Evolutionary conservation across 345 rosid species (phyloP), one percentile per base, ranked within the genome.

Genomic region (Ailanthus altissimus): DNA sequence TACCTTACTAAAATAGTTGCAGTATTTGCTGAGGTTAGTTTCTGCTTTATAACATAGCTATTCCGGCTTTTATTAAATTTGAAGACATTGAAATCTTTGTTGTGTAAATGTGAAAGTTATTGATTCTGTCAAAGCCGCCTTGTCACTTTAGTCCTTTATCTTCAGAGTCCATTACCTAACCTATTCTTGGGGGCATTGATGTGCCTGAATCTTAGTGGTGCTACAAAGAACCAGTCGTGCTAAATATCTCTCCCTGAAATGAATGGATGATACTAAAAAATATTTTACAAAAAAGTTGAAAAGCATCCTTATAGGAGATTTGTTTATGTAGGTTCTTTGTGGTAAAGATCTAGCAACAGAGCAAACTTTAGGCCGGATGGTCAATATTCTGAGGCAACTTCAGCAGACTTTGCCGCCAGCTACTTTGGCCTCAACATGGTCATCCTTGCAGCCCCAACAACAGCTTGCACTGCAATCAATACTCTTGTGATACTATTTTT

Each of bases 311-410:
- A 25, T 16, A 32, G 3, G 9, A 72, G 43, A n/a, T 38, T 64
- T 50, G 71, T 45, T 74, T 61, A 9, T 78, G 74, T 66, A 97
- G 99, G 97, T 94, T 65, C 85, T 97, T 49, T 92, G 98, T 66
- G 97, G 98, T 42, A 97, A 91, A 81, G 98, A 97, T 85, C 86
- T 97, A 75, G 99, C 92, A 47, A 91, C 95, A 20, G 97, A 92
- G 78, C 92, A 89, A 77, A 97, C 99, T 10, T 82, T 86, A 76
- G 81, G 90, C 63, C 85, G 97, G 60, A 97, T 97, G 96, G 86
- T 92, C 8, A 91, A 83, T 81, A 83, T 97, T 78, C 85, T 97
- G 77, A 90, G 94, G 82, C 97, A 94, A 83, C 97, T 97, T 65
- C 97, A 92, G 84, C 95, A 90, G 84, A 94, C 98, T 6, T 82